Base-by-base conservation (phyloP, 2,329 filamentous ascomycete species). In the Fusarium sororula region DNA sequence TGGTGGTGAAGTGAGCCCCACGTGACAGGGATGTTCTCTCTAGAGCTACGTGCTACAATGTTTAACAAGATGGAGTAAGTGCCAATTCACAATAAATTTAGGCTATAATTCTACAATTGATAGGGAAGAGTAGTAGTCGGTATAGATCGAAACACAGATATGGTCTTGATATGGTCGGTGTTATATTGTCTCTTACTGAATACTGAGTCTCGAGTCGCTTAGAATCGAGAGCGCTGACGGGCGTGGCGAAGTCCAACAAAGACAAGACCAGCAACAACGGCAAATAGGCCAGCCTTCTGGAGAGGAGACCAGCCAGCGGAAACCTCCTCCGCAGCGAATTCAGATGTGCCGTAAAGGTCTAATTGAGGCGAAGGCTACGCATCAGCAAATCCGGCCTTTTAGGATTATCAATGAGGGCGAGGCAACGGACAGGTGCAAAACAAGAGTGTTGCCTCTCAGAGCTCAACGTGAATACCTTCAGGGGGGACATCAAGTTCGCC, bases 391-490 rank as follows among this genome's bases (percentile, higher is more conserved):
- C 72, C 73, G 72, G 64, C 58, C 59, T 70, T 70, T 63, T 41
- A 37, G 55, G 47, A 55, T 70, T 54, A 68, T 45, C 60, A 71
- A 68, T 44, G 56, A 60, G 54, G 47, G 74, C 65, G 73, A 76
- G 64, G 69, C 62, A 76, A 73, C 66, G 68, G 66, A 74, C 72
- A 72, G 37, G 68, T 72, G 78, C 70, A 74, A 47, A 65, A 66
- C 51, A 62, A 68, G 32, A 38, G 70, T 72, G 76, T 81, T 66
- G 75, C 63, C 65, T 73, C 85, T 87, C 92, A 96, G 85, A 96
- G 93, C 86, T 96, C 94, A 86, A 92, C 90, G 86, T 95, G 93
- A 87, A 94, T 96, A 96, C 94, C 94, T 96, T 96, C 94, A 87
- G 90, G 87, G 82, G 93, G 92, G 76, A 95, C 92, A 83, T 92